Evolutionary conservation across 495 filamentous ascomycete species (phyloP).

Genomic region (Bryoglossum gracile): DNA sequence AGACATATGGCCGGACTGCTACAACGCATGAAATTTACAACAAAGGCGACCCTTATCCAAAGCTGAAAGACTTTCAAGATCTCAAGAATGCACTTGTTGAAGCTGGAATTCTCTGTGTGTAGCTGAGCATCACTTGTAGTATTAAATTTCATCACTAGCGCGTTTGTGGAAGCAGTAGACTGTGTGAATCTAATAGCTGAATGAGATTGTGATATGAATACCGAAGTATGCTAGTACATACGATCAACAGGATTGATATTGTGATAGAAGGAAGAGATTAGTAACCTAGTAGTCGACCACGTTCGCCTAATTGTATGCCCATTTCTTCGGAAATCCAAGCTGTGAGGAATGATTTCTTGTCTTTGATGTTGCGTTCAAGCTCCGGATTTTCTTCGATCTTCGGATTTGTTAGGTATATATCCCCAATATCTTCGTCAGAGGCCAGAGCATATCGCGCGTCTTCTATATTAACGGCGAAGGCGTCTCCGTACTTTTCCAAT

Average conservation of each 20-base stretch:
- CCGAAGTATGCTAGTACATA: not conserved
- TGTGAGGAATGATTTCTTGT: conserved; percentile 10
- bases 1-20: conserved; percentile 4
- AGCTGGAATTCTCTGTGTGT: conserved; percentile 11
- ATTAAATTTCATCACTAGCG: conserved; percentile 8
- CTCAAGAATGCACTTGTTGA: conserved; percentile 11
- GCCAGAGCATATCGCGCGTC: conserved; percentile 4
- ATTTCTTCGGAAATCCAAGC: conserved; percentile 11
- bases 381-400: conserved; percentile 6
- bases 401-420: conserved; percentile 12
- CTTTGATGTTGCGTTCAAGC: not conserved
- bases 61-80: conserved; percentile 12
- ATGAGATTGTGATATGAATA: conserved; percentile 10
- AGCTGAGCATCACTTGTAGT: conserved; percentile 8
- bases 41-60: conserved; percentile 8
- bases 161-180: conserved; percentile 7
- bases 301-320: conserved; percentile 8
- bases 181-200: conserved; percentile 2
- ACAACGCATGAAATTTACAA: conserved; percentile 9
- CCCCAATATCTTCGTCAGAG: conserved; percentile 3
- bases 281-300: conserved; percentile 1
- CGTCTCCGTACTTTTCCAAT: conserved; percentile 1
- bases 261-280: not conserved
- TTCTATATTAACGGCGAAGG: conserved; percentile 9
- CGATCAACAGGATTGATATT: not conserved